Evolutionary conservation across 768 basidiomycete species (phyloP), one percentile per base, ranked within the genome.

Genomic region (Mycena sanguinolenta): DNA sequence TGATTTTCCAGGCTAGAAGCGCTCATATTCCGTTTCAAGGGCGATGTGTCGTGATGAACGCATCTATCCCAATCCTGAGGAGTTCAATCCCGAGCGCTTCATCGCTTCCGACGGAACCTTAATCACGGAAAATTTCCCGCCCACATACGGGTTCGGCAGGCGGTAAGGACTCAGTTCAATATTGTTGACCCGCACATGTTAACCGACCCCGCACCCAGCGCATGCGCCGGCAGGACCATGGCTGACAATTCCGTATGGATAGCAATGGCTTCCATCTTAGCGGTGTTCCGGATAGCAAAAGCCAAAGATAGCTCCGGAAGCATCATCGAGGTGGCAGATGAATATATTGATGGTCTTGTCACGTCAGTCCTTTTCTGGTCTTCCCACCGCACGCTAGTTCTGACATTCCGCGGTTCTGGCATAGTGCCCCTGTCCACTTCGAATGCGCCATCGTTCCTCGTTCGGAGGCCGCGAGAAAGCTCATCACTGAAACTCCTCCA

Each of bases 61-160:
- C 38, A 73, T 73, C 5, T 85, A 83, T 46, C 78, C 81, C 4
- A 72, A 80, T 36, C 83, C 84, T 16, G 77, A 78, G 9, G 72
- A 75, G 23, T 85, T 85, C 71, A 71, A 67, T 0, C 84, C 82
- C 4, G 82, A 83, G 38, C 77, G 84, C 14, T 85, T 81, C 63
- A 72, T 81, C 17, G 58, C 57, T 7, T 54, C 69, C n/a, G 73
- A 76, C 46, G 74, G 74, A 34, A 32, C 60, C 53, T 54, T 67
- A 27, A 65, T 74, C 27, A 61, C 52, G 1, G 67, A 74, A 14
- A 64, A 68, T 44, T 72, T 68, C 58, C 65, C 67, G 21, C 66
- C 71, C 2, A 67, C 71, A 14, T 74, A 69, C 25, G 71, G 73
- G 1, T 72, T 69, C 42, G 71, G 73, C n/a, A 19, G 71, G 30